Conservation (phyloP, 306 rosid species). For the Cicer pinnatifidum region DNA sequence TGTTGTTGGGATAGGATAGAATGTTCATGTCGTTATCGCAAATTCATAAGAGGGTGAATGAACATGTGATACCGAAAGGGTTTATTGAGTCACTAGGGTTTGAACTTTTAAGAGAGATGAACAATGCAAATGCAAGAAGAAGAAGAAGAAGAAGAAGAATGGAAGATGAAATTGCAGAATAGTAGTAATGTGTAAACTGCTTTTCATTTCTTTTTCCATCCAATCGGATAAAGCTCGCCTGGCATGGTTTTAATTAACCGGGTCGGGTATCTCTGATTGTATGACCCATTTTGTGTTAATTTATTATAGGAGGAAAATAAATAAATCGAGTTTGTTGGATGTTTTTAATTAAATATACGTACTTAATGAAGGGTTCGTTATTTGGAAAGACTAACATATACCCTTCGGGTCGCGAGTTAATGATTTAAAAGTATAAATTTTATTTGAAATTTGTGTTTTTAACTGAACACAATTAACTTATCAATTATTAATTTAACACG, state of each 20-base stretch:
- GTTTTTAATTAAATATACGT: too few relatives aligned
- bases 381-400: too few relatives aligned
- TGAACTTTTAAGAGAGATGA: not conserved
- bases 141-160: slow-evolving; percentile 4
- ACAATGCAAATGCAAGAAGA: slow-evolving; percentile 3
- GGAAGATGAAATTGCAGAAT: slow-evolving; percentile 12
- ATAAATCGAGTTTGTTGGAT: too few relatives aligned
- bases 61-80: slow-evolving; percentile 5
- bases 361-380: too few relatives aligned
- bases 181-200: slow-evolving; percentile 13
- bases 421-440: too few relatives aligned
- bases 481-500: too few relatives aligned
- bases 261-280: not conserved
- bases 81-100: slow-evolving; percentile 42
- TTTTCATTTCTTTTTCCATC: slow-evolving; percentile 22
- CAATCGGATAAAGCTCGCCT: slow-evolving; percentile 35
- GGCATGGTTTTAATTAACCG: not conserved
- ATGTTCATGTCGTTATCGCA: slow-evolving; percentile 55
- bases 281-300: not conserved
- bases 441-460: too few relatives aligned
- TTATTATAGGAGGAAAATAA: too few relatives aligned
- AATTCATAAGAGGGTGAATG: slow-evolving; percentile 41
- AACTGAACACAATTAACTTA: too few relatives aligned
- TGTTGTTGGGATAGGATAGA: slow-evolving; percentile 60
- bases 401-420: too few relatives aligned